These are phyloP conservation scores for Tulasnella sp. DNA, from an alignment of 768 basidiomycete species.

Conservation along the genomic window DNA sequence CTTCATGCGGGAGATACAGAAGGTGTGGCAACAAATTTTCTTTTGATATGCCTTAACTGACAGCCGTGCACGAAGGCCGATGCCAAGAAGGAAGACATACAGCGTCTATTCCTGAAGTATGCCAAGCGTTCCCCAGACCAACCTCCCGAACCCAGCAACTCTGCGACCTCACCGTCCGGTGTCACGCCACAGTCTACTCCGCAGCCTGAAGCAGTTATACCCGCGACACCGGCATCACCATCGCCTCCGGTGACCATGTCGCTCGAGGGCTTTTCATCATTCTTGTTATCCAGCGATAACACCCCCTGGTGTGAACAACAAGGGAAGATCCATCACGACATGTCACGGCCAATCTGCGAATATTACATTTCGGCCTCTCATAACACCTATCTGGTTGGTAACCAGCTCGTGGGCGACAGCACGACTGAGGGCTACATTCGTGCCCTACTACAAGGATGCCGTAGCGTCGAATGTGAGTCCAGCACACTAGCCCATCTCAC, in stretches of 20 bases:
- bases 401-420: conserved; percentile 69
- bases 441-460: conserved; percentile 74
- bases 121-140: conserved; percentile 20
- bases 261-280: conserved; percentile 57
- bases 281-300: conserved; percentile 73
- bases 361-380: conserved; percentile 87
- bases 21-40: conserved; percentile 27
- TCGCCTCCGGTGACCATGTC: not conserved
- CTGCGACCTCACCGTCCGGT: not conserved
- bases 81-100: conserved; percentile 24
- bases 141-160: not conserved
- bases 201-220: not conserved
- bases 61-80: conserved; percentile 24
- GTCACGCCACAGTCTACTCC: not conserved
- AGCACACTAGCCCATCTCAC: too few relatives aligned
- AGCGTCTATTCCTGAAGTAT: conserved; percentile 32
- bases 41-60: conserved; percentile 29
- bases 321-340: conserved; percentile 55
- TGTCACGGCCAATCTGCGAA: conserved; percentile 77
- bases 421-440: conserved; percentile 69
- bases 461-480: conserved; percentile 81
- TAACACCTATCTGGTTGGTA: conserved; percentile 82
- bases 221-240: conserved; percentile 16
- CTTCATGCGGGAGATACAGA: conserved; percentile 44
- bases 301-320: conserved; percentile 43